Conservation (phyloP, 495 filamentous ascomycete genomes). For the Penicillium chermesinum region DNA sequence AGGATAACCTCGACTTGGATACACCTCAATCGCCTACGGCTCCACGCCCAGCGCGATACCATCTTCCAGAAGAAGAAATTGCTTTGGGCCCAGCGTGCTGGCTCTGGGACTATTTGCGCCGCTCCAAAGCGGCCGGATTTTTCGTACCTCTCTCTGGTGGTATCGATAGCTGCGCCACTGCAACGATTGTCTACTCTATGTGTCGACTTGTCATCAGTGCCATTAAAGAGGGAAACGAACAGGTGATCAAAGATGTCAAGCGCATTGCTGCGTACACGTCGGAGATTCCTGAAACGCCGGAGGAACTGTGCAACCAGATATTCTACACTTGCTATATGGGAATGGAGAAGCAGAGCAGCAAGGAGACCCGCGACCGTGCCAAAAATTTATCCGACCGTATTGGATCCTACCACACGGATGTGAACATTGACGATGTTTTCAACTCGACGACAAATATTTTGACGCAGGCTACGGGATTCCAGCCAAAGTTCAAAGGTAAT, state of each 20-base stretch:
- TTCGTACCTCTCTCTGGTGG: conserved; percentile 58
- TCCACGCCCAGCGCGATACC: conserved; percentile 40
- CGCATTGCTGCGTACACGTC: conserved; percentile 8
- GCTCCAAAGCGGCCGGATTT: conserved; percentile 56
- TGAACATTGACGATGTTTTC: conserved; percentile 9
- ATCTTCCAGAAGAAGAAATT: conserved; percentile 68
- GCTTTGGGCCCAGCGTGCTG: conserved; percentile 63
- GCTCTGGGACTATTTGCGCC: conserved; percentile 76
- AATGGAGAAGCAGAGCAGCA: conserved; percentile 12
- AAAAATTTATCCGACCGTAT: conserved; percentile 5
- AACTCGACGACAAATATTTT: conserved; percentile 10
- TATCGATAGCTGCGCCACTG: conserved; percentile 55
- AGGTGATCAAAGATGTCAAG: conserved; percentile 11
- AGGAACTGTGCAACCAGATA: conserved; percentile 11
- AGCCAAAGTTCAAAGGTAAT: conserved; percentile 10
- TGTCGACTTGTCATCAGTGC: conserved; percentile 66
- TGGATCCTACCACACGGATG: conserved; percentile 10
- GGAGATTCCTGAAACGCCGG: conserved; percentile 7
- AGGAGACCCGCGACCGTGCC: conserved; percentile 7
- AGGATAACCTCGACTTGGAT: conserved; percentile 27
- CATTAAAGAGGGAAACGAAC: conserved; percentile 29
- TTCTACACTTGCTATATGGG: conserved; percentile 9
- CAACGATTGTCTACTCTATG: conserved; percentile 70
- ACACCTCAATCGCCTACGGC: conserved; percentile 26
- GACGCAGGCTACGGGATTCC: conserved; percentile 7